Evolutionary conservation across 129 eudicot genomes (phyloP).

Genomic region (Chrysanthemum seticuspe): DNA sequence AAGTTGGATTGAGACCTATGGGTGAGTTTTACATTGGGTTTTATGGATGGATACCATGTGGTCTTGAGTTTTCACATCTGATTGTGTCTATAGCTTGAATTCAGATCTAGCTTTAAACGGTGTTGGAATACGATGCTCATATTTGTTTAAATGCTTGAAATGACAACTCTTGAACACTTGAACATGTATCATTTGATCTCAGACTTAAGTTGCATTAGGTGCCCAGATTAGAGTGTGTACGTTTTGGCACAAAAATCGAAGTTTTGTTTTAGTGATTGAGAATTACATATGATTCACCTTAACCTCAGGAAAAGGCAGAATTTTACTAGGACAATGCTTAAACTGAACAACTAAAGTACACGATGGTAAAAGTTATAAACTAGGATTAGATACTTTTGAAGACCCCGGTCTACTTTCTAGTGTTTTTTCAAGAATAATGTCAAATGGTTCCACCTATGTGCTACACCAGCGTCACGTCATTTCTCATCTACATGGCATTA

Average conservation of each 20-base stretch:
- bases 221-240: neutral
- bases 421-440: neutral
- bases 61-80: neutral
- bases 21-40: neutral
- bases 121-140: neutral
- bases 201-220: conserved; percentile 9
- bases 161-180: neutral
- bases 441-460: neutral
- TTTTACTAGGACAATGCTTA: no score
- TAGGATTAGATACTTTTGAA: no score
- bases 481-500: neutral
- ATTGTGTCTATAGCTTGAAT: neutral
- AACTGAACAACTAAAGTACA: no score
- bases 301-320: no score
- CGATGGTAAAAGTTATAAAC: no score
- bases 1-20: neutral
- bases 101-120: conserved; percentile 7
- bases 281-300: no score
- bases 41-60: neutral
- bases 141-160: neutral
- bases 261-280: neutral
- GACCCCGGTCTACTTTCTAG: neutral
- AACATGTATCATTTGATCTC: neutral
- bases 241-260: neutral
- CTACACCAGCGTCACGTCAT: conserved; percentile 1